A percentile compares a stretch with the other conserved stretches of the same genome.
These are phyloP conservation scores for Aspergillus clavatus DNA, from an alignment of 2,329 filamentous ascomycete genomes.

Conservation along the genomic window DNA sequence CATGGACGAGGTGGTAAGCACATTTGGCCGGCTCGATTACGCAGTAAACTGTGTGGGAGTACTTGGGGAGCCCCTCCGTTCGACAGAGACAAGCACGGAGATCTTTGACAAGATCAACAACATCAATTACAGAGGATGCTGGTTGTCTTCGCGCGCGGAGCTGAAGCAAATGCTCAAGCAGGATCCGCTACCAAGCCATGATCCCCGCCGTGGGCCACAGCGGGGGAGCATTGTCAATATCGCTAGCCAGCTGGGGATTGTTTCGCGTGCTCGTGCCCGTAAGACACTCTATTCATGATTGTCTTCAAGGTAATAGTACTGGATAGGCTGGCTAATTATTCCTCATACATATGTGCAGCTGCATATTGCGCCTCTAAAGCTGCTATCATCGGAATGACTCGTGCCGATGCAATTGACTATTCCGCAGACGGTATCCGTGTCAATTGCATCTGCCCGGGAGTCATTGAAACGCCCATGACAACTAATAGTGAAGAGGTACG, in stretches of 20 bases:
- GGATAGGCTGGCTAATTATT: too few species aligned
- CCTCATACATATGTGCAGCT: slow-evolving; percentile 41
- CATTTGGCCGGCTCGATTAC: slow-evolving; percentile 51
- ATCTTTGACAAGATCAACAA: slow-evolving; percentile 52
- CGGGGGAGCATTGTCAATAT: slow-evolving; percentile 51
- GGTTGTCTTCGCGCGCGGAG: slow-evolving; percentile 45
- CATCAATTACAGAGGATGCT: slow-evolving; percentile 53
- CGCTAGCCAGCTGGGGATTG: slow-evolving; percentile 50
- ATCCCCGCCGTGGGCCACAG: slow-evolving; percentile 31
- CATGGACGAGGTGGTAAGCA: slow-evolving; percentile 20
- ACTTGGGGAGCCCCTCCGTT: slow-evolving; percentile 21
- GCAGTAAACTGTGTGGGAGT: slow-evolving; percentile 55
- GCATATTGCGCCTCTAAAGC: slow-evolving; percentile 57
- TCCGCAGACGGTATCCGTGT: slow-evolving; percentile 35
- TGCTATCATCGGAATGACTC: slow-evolving; percentile 55
- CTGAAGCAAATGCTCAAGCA: slow-evolving; percentile 46
- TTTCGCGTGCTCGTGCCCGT: slow-evolving; percentile 45
- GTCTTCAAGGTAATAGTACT: background rate
- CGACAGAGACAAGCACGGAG: slow-evolving; percentile 43
- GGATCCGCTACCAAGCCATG: slow-evolving; percentile 39
- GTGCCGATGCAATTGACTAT: slow-evolving; percentile 55
- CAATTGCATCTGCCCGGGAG: slow-evolving; percentile 38
- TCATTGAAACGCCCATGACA: slow-evolving; percentile 47
- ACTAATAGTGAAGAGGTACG: slow-evolving; percentile 38
- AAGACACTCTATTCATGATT: slow-evolving; percentile 20